These are phyloP conservation scores for Bryoerythrophyllum caledonicum DNA, from an alignment of 225 moss, liverwort and hornwort species.

Conservation along the genomic window DNA sequence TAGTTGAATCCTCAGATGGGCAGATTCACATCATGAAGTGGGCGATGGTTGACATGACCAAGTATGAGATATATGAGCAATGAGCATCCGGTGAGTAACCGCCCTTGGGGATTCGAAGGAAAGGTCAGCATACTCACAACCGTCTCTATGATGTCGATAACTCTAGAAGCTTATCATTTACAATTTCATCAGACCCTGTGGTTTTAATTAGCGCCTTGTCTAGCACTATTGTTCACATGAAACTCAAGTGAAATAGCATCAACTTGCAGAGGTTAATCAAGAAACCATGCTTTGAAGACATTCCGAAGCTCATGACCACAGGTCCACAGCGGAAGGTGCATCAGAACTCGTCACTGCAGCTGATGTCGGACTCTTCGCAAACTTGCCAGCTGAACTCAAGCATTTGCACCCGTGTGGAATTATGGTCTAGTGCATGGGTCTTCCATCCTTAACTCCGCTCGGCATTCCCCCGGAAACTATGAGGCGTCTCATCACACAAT, in stretches of 20 bases:
- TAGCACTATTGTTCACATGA: no score
- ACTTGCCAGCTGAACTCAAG: background rate
- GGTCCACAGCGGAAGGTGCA: background rate
- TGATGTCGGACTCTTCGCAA: background rate
- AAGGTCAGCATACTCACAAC: background rate
- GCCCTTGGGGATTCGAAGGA: slow-evolving; percentile 10
- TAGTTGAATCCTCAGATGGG: background rate
- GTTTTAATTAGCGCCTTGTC: no score
- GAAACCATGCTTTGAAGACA: background rate
- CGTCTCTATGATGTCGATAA: background rate
- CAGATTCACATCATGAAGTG: background rate
- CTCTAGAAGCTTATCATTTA: background rate
- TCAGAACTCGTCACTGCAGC: background rate
- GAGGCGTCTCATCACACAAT: background rate
- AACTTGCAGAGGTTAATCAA: background rate
- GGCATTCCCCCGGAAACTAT: background rate
- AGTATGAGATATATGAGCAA: slow-evolving; percentile 8
- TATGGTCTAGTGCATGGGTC: background rate
- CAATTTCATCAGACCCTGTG: background rate
- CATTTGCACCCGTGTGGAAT: background rate
- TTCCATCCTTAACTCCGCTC: background rate
- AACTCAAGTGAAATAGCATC: no score
- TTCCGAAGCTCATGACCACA: background rate
- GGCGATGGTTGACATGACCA: background rate
- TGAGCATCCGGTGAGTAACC: background rate